phyloP scores from a whole-genome alignment of 768 basidiomycete species.

The Pluteus cervinus region DNA sequence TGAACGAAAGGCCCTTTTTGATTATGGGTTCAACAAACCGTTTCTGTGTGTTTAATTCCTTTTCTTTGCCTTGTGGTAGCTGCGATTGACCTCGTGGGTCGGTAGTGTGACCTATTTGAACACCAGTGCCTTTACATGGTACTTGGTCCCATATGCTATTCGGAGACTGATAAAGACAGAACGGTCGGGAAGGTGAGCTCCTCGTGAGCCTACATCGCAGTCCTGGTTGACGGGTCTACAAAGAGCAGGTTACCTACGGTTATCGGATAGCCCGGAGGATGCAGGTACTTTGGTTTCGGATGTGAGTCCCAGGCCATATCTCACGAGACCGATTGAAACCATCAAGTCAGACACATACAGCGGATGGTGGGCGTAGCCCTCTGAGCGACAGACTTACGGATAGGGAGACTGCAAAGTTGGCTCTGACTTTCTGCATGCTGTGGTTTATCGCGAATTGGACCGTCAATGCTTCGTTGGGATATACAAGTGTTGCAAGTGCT shows the following conservation, averaged over 20 bases:
- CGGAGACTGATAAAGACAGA: conserved; percentile 32
- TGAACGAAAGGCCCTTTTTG: conserved; percentile 36
- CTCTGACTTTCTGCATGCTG: conserved; percentile 74
- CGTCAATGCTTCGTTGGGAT: conserved; percentile 75
- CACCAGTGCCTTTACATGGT: conserved; percentile 83
- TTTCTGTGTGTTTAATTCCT: conserved; percentile 54
- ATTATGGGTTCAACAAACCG: conserved; percentile 77
- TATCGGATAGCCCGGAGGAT: too few species aligned
- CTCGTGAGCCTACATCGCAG: too few species aligned
- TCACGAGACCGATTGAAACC: too few species aligned
- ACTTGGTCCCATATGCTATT: conserved; percentile 74
- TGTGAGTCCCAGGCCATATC: too few species aligned
- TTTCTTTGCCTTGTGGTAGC: conserved; percentile 1
- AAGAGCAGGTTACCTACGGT: too few species aligned
- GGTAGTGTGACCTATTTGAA: conserved; percentile 84
- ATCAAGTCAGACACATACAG: too few species aligned
- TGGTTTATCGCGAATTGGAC: conserved; percentile 97
- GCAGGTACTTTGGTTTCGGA: too few species aligned
- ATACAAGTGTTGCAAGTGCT: conserved; percentile 91
- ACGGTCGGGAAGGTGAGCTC: conserved; percentile 12
- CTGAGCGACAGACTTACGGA: too few species aligned
- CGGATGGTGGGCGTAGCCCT: too few species aligned
- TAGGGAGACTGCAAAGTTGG: conserved; percentile 71
- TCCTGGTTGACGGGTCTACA: too few species aligned
- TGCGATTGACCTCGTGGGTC: neutral